Evolutionary conservation across 768 basidiomycete genomes (phyloP).

Genomic region (Lyophyllum atratum): DNA sequence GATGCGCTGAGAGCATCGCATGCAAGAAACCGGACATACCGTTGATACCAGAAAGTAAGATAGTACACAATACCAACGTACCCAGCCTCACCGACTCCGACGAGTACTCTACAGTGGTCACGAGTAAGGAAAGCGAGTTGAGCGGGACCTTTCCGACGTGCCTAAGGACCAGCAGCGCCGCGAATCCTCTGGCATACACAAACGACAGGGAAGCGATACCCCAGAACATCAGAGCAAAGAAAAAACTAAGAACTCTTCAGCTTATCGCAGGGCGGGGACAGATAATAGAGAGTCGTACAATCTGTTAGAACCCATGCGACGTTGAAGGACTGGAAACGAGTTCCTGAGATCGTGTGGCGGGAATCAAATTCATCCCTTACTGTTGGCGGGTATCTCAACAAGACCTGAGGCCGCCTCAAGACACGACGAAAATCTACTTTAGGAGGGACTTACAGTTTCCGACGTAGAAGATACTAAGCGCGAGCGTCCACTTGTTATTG

Average conservation of each 20-base stretch:
- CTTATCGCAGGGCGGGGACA: no score
- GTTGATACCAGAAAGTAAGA: slow-evolving; percentile 58
- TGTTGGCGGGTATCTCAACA: slow-evolving; percentile 59
- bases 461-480: slow-evolving; percentile 59
- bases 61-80: slow-evolving; percentile 66
- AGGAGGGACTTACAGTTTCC: slow-evolving; percentile 47
- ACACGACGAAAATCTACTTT: no score
- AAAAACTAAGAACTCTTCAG: slow-evolving; percentile 49
- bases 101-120: slow-evolving; percentile 36
- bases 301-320: slow-evolving; percentile 57
- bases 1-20: background rate
- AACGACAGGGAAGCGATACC: slow-evolving; percentile 53
- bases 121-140: background rate
- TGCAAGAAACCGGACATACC: no score
- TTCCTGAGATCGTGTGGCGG: background rate
- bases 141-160: slow-evolving; percentile 15
- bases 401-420: slow-evolving; percentile 28
- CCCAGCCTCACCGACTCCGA: slow-evolving; percentile 63
- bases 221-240: slow-evolving; percentile 55
- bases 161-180: slow-evolving; percentile 49
- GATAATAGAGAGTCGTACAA: slow-evolving; percentile 44
- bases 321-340: slow-evolving; percentile 45
- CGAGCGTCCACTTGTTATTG: slow-evolving; percentile 60
- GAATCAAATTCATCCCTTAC: slow-evolving; percentile 23
- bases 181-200: slow-evolving; percentile 57